Conservation (phyloP, 1,139 yeast genomes). For the Magnusiomyces paraingens region DNA sequence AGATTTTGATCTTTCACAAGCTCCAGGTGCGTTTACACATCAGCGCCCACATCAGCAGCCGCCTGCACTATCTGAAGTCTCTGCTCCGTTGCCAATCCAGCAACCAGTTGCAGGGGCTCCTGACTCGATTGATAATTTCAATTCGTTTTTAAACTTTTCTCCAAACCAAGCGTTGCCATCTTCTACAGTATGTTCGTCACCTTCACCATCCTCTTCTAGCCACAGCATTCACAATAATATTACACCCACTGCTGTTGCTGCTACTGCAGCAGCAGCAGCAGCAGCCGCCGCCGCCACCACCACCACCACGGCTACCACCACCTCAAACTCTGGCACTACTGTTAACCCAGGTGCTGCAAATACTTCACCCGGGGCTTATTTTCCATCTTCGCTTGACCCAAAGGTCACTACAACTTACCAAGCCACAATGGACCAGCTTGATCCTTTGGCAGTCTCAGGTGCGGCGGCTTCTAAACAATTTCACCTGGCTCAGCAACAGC, state of each 20-base stretch:
- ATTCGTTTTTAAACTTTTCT: neutral
- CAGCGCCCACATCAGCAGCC: no score
- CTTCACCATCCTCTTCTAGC: no score
- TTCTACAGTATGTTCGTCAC: no score
- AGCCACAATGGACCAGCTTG: neutral
- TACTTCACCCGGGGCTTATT: neutral
- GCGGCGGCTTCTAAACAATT: neutral
- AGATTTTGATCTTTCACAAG: no score
- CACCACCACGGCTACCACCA: neutral
- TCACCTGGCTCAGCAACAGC: neutral
- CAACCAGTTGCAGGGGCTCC: no score
- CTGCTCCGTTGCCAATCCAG: no score
- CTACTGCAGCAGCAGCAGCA: neutral
- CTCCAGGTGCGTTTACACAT: no score
- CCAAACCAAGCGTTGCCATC: neutral
- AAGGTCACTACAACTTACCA: neutral
- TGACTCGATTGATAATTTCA: no score
- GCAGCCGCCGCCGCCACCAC: constrained; percentile 1
- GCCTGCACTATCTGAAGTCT: no score
- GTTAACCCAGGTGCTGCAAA: neutral
- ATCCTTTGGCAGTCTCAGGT: neutral
- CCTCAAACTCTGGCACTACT: neutral
- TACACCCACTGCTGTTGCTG: neutral
- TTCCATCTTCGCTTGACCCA: neutral
- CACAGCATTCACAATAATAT: neutral